phyloP scores from a whole-genome alignment of 148 eudicot species.

The Fagopyrum homotropicum region DNA sequence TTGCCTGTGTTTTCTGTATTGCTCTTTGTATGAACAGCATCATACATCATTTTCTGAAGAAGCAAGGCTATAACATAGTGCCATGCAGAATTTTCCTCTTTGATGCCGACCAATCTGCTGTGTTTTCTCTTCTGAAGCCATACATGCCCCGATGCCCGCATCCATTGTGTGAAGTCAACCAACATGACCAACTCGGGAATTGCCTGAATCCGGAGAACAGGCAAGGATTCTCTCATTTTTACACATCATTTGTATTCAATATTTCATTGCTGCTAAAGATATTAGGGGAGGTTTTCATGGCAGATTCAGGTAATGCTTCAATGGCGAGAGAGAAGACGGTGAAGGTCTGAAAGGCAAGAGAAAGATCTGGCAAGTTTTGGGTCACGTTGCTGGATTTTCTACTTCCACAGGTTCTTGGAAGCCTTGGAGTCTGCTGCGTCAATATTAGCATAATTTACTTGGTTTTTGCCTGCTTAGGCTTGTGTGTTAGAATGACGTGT shows the following conservation, averaged over 20 bases:
- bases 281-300: not conserved
- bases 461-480: too few species aligned
- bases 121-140: slow-evolving; percentile 4
- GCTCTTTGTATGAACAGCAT: not conserved
- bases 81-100: not conserved
- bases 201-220: not conserved
- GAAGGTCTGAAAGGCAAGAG: not conserved
- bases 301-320: not conserved
- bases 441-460: too few species aligned
- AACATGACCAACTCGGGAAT: not conserved
- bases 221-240: not conserved
- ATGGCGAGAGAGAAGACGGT: not conserved
- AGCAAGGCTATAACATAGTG: not conserved
- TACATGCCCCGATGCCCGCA: not conserved
- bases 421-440: not conserved
- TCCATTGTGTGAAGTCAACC: not conserved
- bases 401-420: slow-evolving; percentile 14
- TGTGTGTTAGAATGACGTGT: too few species aligned
- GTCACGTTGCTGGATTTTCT: slow-evolving; percentile 35
- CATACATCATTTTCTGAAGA: not conserved
- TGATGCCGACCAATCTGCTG: not conserved
- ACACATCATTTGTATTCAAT: not conserved
- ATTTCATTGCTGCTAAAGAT: not conserved
- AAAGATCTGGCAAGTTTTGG: slow-evolving; percentile 37
- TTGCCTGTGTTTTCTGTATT: not conserved